These are phyloP conservation scores for Ogataea thermomethanolica DNA, from an alignment of 805 yeast species.

Conservation along the genomic window DNA sequence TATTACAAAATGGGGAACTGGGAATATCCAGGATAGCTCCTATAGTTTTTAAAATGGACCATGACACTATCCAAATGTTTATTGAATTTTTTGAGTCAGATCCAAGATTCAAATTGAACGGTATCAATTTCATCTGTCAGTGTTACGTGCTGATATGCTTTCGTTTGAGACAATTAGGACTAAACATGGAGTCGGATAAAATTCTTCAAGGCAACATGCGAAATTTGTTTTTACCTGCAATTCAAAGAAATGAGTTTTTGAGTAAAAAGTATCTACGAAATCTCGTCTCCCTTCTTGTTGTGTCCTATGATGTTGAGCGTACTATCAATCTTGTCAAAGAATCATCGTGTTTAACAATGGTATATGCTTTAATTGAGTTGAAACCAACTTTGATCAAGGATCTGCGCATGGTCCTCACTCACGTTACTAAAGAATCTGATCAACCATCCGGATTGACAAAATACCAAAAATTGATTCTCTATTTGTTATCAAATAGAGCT, in stretches of 20 bases:
- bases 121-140: too few species aligned
- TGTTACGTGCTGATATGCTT: too few species aligned
- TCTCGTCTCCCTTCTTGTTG: conserved; percentile 16
- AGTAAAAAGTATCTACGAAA: conserved; percentile 18
- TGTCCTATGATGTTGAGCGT: neutral
- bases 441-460: neutral
- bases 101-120: too few species aligned
- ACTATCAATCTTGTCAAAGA: conserved; percentile 14
- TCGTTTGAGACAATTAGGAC: neutral
- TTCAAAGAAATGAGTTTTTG: conserved; percentile 4
- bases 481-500: neutral
- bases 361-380: conserved; percentile 28
- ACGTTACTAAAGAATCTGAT: neutral
- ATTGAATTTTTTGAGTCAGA: too few species aligned
- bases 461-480: neutral
- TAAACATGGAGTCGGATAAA: conserved; percentile 12
- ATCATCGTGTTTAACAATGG: conserved; percentile 13
- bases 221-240: conserved; percentile 23
- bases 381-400: conserved; percentile 12
- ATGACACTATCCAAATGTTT: too few species aligned
- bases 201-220: conserved; percentile 16
- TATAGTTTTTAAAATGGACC: too few species aligned
- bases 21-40: too few species aligned
- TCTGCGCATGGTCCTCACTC: neutral
- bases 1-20: too few species aligned